Base-by-base conservation (phyloP, 2,329 filamentous ascomycete species). In the Exophiala oligosperma region DNA sequence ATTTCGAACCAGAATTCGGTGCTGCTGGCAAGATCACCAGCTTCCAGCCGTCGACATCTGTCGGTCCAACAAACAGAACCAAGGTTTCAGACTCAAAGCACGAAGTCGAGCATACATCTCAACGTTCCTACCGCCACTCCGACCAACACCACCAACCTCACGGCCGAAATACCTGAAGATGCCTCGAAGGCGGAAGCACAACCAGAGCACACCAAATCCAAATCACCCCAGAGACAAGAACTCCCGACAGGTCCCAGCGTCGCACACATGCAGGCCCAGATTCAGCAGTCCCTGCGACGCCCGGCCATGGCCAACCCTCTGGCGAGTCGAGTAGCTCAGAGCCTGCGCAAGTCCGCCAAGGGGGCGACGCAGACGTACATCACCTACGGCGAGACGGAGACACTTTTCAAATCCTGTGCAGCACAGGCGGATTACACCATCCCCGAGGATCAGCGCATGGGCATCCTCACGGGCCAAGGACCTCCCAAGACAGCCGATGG, bases 351-450 rank as follows among this genome's bases (percentile, higher is more conserved):
- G 11, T 67, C 71, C 35, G 71, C 75, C 63, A 68, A 73, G 51
- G 70, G 68, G 49, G 73, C 77, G 1, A 81, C 80, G 7, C 85
- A 87, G 68, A 85, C 85, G 11, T 97, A 97, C 72, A 83, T 89
- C 54, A 89, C 92, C 35, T 90, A 94, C 70, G 87, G 86, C 59
- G 84, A 86, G 51, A 94, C 91, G 26, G 88, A 95, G 76, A 79
- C 83, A 57, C 79, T 97, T 57, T 92, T 91, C 77, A 87, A 89
- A 70, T 81, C 85, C 62, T 95, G 91, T 75, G 83, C 87, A 7
- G 76, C 75, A 57, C 84, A 89, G 64, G 92, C 89, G 47, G 84
- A 87, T 61, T 97, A 97, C 74, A 84, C 79, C 52, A 90, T 96
- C 56, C 84, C 88, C 1, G 81, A 88, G 64, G 77, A 83, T 51